Conservation (phyloP, 225 moss, liverwort and hornwort species). For the Pseudoscleropodium purum region DNA sequence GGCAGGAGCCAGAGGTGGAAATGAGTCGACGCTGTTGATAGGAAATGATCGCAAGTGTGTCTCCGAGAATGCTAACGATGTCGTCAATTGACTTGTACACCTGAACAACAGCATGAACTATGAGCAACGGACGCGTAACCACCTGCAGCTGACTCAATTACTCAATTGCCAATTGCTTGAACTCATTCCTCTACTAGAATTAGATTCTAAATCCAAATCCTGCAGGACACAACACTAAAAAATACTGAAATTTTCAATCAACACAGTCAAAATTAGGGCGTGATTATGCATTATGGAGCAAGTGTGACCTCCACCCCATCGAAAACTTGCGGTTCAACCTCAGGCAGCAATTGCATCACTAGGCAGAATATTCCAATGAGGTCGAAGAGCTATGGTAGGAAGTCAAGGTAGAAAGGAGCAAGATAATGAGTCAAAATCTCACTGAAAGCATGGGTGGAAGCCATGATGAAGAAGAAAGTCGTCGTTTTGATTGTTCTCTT, state of each 20-base stretch:
- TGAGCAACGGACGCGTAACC: background rate
- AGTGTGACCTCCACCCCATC: background rate
- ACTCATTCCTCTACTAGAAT: background rate
- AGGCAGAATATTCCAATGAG: background rate
- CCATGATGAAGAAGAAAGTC: background rate
- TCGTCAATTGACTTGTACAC: conserved; percentile 1
- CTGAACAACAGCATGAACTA: background rate
- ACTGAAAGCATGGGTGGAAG: background rate
- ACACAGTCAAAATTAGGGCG: background rate
- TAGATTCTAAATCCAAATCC: background rate
- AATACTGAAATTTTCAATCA: background rate
- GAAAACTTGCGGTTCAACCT: background rate
- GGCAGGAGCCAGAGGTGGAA: background rate
- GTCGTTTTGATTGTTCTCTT: background rate
- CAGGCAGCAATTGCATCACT: background rate
- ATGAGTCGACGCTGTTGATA: conserved; percentile 2
- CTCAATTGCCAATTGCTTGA: background rate
- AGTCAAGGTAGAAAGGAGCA: background rate
- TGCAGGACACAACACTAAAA: background rate
- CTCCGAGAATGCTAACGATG: background rate
- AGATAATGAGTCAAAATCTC: background rate
- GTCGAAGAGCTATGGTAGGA: background rate
- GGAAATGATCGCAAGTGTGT: background rate
- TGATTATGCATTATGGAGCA: background rate
- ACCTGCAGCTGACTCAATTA: background rate